Base-by-base conservation (phyloP, 2,329 filamentous ascomycete genomes). In the Harringtonia lauricola region DNA sequence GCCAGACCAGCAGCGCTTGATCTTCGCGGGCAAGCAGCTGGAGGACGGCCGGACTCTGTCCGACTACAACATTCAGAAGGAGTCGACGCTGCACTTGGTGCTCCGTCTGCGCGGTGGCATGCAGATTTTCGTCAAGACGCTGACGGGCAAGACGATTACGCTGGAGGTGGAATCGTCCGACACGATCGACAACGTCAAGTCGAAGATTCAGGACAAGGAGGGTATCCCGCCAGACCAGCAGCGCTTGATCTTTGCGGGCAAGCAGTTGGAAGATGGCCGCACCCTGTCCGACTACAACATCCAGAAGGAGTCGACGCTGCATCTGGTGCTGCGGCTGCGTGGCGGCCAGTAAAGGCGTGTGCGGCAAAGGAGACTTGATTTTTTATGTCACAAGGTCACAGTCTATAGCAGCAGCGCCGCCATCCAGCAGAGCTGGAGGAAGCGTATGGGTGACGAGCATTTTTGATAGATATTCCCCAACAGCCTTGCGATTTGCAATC, bases 31-130 rank as follows among this genome's bases (percentile, higher is more conserved):
- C 47, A 95, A 95, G 77, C 87, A 95, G 64, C 68, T 95, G 1
- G 87, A 95, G 62, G 88, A 95, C 55, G 89, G 89, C 39, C 85
- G 89, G 19, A 95, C 89, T 1, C 72, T 95, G 1, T 83, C 79
- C 41, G 90, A 95, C 62, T 95, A 95, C 79, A 95, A 95, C 71
- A 95, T 95, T 38, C 90, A 96, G 64, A 90, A 90, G 69, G 86
- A 90, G 59, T 85, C 80, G 1, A 90, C 86, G 0, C 73, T 90
- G 1, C 85, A 90, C 61, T 61, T 90, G 44, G 85, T 90, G 38
- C 79, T 90, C 21, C 81, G 85, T 59, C 78, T 90, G 7, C 83
- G 84, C 66, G 83, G 83, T 72, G 83, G 83, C 65, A 86, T 85
- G 81, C 74, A 82, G 12, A 82, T 82, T 50, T 83, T 84, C 52